Base-by-base conservation (phyloP, 805 yeast species). In the Candida suzukii region DNA sequence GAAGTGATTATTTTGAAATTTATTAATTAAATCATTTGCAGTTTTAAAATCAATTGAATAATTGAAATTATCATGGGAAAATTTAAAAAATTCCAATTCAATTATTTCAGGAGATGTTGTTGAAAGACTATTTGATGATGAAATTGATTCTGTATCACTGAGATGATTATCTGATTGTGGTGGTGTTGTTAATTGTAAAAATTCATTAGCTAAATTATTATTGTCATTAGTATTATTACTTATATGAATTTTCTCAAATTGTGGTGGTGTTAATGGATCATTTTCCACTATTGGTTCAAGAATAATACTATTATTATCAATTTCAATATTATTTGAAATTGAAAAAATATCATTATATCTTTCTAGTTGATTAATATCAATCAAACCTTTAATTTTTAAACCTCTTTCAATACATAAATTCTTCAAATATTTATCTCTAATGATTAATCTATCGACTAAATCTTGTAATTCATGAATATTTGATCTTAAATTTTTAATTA, bases 401-500 rank as follows among this genome's bases (percentile, higher is more conserved):
- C 64, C 64, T 21, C 46, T 45, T 22, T 52, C 43, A 4, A 22
- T 28, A 36, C 63, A 58, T n/a, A 56, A 26, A 2, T 42, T 28
- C 41, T 49, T 55, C 34, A 63, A 40, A 13, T 43, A 27, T 9
- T 48, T 35, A 34, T 63, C 65, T 32, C 49, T 53, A n/a, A 39
- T 21, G 4, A 61, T 46, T 35, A 63, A 49, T 13, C 38, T 38
- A 40, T 60, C 58, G 5, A 63, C 67, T 31, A 50, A 41, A 9
- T 37, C 31, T 43, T 59, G 56, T 40, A 64, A 49, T n/a, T 49
- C 51, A 42, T 53, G 51, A 13, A 67, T 58, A 38, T 54, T 62
- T 10, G 56, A 53, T 29, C 59, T 54, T 17, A 67, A 43, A 35
- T 58, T 54, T 37, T 59, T 63, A 44, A 67, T 62, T 37, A 67